These are phyloP conservation scores for Cryphonectria parasitica DNA, from an alignment of 2,329 filamentous ascomycete genomes.

Conservation along the genomic window DNA sequence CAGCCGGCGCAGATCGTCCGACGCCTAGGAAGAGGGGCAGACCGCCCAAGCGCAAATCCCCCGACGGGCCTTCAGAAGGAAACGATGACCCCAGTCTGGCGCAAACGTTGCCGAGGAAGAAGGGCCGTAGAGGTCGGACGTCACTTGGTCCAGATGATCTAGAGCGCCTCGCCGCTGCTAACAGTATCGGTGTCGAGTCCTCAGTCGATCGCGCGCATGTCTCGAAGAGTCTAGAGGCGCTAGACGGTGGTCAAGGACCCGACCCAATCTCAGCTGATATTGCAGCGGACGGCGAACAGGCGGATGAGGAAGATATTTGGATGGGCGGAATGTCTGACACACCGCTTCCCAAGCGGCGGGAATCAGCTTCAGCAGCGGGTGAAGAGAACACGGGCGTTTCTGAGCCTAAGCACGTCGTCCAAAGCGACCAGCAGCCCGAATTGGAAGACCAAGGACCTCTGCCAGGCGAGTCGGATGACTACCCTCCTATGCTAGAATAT, in stretches of 20 bases:
- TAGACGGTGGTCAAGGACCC: neutral
- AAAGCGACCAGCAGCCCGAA: constrained; percentile 6
- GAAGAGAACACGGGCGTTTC: constrained; percentile 8
- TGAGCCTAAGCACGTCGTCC: neutral
- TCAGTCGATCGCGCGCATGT: neutral
- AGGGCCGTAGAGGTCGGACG: constrained; percentile 39
- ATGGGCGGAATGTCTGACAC: constrained; percentile 30
- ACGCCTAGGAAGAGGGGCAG: constrained; percentile 38
- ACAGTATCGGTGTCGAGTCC: neutral
- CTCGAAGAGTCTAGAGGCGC: neutral
- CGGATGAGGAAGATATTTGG: constrained; percentile 31
- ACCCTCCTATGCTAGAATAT: constrained; percentile 7
- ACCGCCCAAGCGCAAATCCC: constrained; percentile 26
- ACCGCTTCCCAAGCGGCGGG: constrained; percentile 1
- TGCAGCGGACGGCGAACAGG: constrained; percentile 13
- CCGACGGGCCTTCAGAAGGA: constrained; percentile 26
- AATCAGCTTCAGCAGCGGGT: neutral
- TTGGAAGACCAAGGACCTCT: constrained; percentile 20
- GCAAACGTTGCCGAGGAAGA: constrained; percentile 35
- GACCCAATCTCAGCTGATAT: neutral
- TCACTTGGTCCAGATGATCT: constrained; percentile 34
- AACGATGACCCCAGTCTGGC: constrained; percentile 36
- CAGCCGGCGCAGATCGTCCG: constrained; percentile 15
- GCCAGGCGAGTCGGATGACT: constrained; percentile 23
- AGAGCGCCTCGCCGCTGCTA: constrained; percentile 30